Percentiles rank a stretch among this genome's conserved stretches.
These are phyloP conservation scores for Fusarium hainanense DNA, from an alignment of 2,329 filamentous ascomycete genomes.

Conservation along the genomic window DNA sequence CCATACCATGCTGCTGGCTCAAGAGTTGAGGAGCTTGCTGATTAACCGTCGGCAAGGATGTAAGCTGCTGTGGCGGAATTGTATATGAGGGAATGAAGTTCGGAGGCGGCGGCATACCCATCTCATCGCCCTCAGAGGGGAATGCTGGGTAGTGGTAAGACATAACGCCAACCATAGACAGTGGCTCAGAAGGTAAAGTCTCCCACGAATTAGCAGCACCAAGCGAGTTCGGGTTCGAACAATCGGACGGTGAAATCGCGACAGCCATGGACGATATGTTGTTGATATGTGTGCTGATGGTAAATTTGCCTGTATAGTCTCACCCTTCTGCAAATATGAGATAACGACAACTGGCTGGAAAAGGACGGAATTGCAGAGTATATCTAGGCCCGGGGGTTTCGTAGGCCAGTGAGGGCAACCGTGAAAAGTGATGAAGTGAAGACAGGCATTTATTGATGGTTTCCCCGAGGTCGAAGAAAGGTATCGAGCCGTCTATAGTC, in stretches of 20 bases:
- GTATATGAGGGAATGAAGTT: constrained; percentile 50
- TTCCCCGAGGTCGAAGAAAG: not conserved
- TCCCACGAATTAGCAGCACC: constrained; percentile 21
- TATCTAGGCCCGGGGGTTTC: constrained; percentile 7
- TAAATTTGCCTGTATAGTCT: constrained; percentile 1
- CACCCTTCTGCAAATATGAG: constrained; percentile 1
- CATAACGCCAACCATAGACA: constrained; percentile 50
- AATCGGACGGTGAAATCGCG: constrained; percentile 21
- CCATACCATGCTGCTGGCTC: constrained; percentile 51
- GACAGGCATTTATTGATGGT: constrained; percentile 19
- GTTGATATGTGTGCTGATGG: not conserved
- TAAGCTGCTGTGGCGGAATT: constrained; percentile 48
- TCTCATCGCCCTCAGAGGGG: constrained; percentile 55
- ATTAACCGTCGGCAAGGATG: constrained; percentile 48
- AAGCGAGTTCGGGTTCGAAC: constrained; percentile 24
- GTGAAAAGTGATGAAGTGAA: constrained; percentile 7
- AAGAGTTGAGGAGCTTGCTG: constrained; percentile 50
- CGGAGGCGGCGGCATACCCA: constrained; percentile 55
- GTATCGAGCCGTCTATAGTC: not conserved
- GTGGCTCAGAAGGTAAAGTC: constrained; percentile 14
- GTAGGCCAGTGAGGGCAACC: constrained; percentile 5
- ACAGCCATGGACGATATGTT: constrained; percentile 36
- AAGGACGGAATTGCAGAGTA: constrained; percentile 12
- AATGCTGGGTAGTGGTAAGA: constrained; percentile 62
- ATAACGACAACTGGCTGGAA: constrained; percentile 1